Percentiles rank a stretch among this genome's conserved stretches.
phyloP scores from a whole-genome alignment of 345 rosid species.

The Rhizophora mangle region DNA sequence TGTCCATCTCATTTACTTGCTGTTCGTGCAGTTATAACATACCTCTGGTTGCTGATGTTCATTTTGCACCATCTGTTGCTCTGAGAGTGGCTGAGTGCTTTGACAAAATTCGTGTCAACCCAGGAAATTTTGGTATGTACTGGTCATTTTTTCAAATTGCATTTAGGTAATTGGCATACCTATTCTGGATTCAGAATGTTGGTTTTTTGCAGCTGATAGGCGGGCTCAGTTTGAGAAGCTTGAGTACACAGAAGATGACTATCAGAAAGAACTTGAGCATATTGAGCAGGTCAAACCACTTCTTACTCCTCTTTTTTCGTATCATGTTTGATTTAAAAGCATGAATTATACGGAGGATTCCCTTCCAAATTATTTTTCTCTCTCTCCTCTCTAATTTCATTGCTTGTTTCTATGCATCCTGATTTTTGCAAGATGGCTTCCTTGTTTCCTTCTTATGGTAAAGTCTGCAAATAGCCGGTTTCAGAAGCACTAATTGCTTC shows the following conservation, averaged over 20 bases:
- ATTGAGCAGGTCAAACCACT: conserved; percentile 66
- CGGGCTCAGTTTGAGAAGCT: conserved; percentile 86
- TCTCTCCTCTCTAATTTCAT: no score
- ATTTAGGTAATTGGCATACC: conserved; percentile 11
- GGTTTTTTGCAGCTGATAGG: conserved; percentile 74
- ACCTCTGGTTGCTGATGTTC: conserved; percentile 97
- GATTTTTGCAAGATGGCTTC: not conserved
- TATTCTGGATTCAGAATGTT: conserved; percentile 15
- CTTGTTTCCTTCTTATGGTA: not conserved
- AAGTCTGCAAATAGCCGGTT: no score
- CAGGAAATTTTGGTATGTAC: conserved; percentile 85
- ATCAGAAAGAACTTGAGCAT: conserved; percentile 90
- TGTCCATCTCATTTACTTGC: conserved; percentile 16
- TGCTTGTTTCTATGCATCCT: no score
- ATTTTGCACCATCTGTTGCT: conserved; percentile 93
- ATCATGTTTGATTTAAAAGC: conserved; percentile 2
- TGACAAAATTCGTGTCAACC: conserved; percentile 96
- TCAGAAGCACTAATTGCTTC: no score
- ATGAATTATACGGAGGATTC: not conserved
- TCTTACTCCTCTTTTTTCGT: not conserved
- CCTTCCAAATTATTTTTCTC: no score
- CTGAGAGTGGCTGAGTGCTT: conserved; percentile 92
- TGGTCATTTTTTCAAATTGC: conserved; percentile 13
- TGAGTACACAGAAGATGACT: conserved; percentile 92
- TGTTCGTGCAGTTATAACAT: conserved; percentile 74